A percentile compares a stretch with the other conserved stretches of the same genome.
phyloP scores from a whole-genome alignment of 1,284 basidiomycete genomes.

The Pascua sp. region DNA sequence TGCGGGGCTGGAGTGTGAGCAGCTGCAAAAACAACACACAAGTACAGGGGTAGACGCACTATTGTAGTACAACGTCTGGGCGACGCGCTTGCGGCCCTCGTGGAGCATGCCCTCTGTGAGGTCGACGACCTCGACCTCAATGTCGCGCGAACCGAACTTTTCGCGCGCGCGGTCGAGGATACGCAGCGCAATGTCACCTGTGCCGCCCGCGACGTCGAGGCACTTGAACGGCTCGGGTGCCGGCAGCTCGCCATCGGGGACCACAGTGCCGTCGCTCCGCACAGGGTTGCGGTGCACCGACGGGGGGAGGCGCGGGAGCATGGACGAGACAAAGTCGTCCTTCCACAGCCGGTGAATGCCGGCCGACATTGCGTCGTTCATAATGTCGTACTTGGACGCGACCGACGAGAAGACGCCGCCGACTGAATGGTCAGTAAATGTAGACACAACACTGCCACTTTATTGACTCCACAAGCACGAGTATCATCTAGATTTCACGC shows the following conservation, averaged over 20 bases:
- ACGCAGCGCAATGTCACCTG: slow-evolving; percentile 93
- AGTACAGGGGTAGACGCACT: slow-evolving; percentile 53
- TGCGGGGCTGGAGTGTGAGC: slow-evolving; percentile 68
- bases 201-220: slow-evolving; percentile 96
- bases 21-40: neutral
- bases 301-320: slow-evolving; percentile 62
- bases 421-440: slow-evolving; percentile 53
- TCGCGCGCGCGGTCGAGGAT: slow-evolving; percentile 89
- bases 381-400: slow-evolving; percentile 91
- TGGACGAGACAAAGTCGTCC: slow-evolving; percentile 76
- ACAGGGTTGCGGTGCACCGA: slow-evolving; percentile 38
- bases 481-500: neutral
- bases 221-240: slow-evolving; percentile 58
- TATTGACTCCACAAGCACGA: neutral
- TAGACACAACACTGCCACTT: no score
- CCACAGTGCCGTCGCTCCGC: slow-evolving; percentile 46
- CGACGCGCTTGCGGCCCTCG: slow-evolving; percentile 86
- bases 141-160: slow-evolving; percentile 81
- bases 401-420: slow-evolving; percentile 93
- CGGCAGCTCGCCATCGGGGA: slow-evolving; percentile 33
- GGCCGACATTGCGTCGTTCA: slow-evolving; percentile 98
- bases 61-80: slow-evolving; percentile 93
- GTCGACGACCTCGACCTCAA: slow-evolving; percentile 86
- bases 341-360: slow-evolving; percentile 98
- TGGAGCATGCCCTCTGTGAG: slow-evolving; percentile 94